A percentile compares a stretch with the other conserved stretches of the same genome.
phyloP scores from a whole-genome alignment of 306 rosid species.

The Trifolium repens region DNA sequence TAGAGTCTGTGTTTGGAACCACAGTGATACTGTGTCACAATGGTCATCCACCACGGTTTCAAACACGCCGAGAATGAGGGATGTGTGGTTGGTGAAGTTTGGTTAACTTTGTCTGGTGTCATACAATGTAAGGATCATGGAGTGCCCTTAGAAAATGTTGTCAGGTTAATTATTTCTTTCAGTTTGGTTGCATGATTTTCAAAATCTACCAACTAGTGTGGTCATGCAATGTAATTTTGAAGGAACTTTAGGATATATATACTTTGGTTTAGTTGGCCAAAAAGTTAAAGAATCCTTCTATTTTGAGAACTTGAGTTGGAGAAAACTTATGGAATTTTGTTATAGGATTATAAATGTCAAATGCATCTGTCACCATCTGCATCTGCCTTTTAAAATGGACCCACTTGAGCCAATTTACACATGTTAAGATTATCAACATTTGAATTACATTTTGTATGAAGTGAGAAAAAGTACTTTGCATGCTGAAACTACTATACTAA shows the following conservation, averaged over 20 bases:
- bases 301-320: conserved; percentile 16
- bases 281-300: not conserved
- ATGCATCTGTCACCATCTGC: not conserved
- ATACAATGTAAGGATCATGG: not conserved
- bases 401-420: not conserved
- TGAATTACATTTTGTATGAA: not conserved
- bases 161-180: not conserved
- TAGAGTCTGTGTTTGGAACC: not conserved
- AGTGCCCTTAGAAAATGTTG: not conserved
- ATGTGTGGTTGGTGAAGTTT: not conserved
- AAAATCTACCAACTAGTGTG: not conserved
- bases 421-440: not conserved
- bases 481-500: too few relatives aligned
- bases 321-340: not conserved
- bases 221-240: not conserved
- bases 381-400: not conserved
- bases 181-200: not conserved
- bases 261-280: conserved; percentile 5
- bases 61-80: not conserved
- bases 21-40: not conserved
- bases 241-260: not conserved
- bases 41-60: not conserved
- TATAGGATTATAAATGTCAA: not conserved
- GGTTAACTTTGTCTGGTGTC: not conserved
- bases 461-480: not conserved